Percentiles rank a stretch among this genome's conserved stretches.
Evolutionary conservation across 73 alveolate species (phyloP).

Genomic region (Tetrahymena borealis): DNA sequence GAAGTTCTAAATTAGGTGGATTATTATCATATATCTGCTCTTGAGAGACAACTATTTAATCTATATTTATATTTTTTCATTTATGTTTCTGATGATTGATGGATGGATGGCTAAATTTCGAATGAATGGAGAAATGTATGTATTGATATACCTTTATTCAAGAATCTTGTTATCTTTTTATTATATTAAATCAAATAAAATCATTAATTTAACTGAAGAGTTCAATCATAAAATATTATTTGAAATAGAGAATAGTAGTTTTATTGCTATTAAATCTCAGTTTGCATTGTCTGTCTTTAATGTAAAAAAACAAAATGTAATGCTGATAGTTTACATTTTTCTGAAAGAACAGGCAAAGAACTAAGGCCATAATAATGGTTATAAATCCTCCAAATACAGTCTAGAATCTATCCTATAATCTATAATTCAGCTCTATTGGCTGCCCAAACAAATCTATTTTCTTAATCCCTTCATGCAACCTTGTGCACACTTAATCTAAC

Average conservation of each 20-base stretch:
- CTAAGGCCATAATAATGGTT: neutral
- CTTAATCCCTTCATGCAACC: neutral
- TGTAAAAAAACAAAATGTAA: no score
- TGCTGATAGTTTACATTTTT: neutral
- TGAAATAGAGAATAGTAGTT: no score
- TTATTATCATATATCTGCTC: neutral
- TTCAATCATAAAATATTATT: no score
- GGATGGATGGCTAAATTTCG: no score
- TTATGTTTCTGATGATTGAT: no score
- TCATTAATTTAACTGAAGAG: no score
- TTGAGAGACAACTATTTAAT: neutral
- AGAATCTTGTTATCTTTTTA: no score
- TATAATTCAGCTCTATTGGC: neutral
- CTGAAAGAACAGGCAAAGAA: neutral
- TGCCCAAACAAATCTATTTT: neutral
- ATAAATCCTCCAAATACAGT: neutral
- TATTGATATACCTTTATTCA: no score
- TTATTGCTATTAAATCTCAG: no score
- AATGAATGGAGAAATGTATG: no score
- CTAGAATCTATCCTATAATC: neutral
- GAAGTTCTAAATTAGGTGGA: neutral
- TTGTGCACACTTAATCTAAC: neutral
- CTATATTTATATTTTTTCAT: neutral
- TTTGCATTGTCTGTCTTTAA: no score
- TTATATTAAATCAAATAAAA: no score